phyloP scores from a whole-genome alignment of 1,284 basidiomycete genomes.

The Trichosporon sp. region DNA sequence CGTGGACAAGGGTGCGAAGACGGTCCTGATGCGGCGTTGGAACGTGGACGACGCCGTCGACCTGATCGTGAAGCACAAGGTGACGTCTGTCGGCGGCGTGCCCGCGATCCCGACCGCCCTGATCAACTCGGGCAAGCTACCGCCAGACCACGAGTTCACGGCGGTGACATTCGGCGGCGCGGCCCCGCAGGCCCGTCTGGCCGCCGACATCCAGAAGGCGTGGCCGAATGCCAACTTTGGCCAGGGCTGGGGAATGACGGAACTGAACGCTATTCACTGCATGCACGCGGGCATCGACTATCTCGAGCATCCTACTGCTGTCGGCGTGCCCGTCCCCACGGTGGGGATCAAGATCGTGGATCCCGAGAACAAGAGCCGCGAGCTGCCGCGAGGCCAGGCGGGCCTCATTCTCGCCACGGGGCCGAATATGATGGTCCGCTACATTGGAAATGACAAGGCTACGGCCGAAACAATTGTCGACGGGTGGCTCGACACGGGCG shows the following conservation, averaged over 20 bases:
- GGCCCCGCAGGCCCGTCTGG: constrained; percentile 33
- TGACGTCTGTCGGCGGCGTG: constrained; percentile 41
- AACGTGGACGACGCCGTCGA: constrained; percentile 28
- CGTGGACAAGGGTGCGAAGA: constrained; percentile 32
- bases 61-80: constrained; percentile 30
- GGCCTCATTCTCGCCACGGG: constrained; percentile 36
- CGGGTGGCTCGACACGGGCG: constrained; percentile 44
- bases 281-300: constrained; percentile 39
- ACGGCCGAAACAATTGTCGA: constrained; percentile 25
- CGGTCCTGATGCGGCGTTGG: constrained; percentile 38
- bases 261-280: constrained; percentile 40
- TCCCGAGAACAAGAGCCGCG: constrained; percentile 20
- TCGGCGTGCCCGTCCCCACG: constrained; percentile 35
- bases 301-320: constrained; percentile 13
- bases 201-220: constrained; percentile 26
- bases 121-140: constrained; percentile 30
- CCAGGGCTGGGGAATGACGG: constrained; percentile 42
- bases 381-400: constrained; percentile 22
- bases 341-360: constrained; percentile 36
- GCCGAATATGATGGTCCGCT: constrained; percentile 41
- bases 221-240: constrained; percentile 29
- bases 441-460: constrained; percentile 20
- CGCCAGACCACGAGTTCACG: constrained; percentile 23
- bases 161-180: constrained; percentile 44
- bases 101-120: constrained; percentile 38